Percentiles rank a stretch among this genome's conserved stretches.
Conservation (phyloP, 2,329 filamentous ascomycete species). For the Exophiala phaeomuriformis region DNA sequence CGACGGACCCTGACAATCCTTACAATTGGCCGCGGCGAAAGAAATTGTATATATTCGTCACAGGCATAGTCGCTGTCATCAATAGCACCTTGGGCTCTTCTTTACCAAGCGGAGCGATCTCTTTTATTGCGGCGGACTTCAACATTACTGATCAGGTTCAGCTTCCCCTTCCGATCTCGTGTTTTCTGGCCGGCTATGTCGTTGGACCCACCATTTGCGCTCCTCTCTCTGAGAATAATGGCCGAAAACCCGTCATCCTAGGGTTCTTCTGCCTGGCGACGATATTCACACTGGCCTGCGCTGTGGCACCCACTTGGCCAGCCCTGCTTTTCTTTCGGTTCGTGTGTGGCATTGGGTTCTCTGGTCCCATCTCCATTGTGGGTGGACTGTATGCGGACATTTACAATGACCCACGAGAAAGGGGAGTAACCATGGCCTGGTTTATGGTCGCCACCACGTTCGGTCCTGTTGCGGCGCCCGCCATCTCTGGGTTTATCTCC, state of each 20-base stretch:
- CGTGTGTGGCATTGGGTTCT: conserved; percentile 36
- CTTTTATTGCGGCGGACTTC: conserved; percentile 32
- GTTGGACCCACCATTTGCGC: conserved; percentile 38
- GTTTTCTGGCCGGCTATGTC: conserved; percentile 38
- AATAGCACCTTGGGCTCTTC: conserved; percentile 36
- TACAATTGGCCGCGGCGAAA: conserved; percentile 28
- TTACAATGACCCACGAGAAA: conserved; percentile 36
- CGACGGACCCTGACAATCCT: conserved; percentile 26
- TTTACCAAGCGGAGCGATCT: conserved; percentile 36
- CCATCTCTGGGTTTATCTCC: conserved; percentile 41
- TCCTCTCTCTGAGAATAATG: conserved; percentile 39
- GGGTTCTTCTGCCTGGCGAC: conserved; percentile 43
- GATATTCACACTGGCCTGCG: conserved; percentile 37
- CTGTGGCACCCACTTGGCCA: conserved; percentile 38
- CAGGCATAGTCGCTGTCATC: conserved; percentile 35
- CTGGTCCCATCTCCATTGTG: conserved; percentile 39
- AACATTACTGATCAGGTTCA: conserved; percentile 29
- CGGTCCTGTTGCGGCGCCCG: conserved; percentile 39
- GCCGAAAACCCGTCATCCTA: conserved; percentile 40
- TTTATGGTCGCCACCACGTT: conserved; percentile 39
- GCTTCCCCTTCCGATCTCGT: conserved; percentile 36
- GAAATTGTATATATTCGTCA: conserved; percentile 33
- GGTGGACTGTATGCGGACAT: conserved; percentile 44
- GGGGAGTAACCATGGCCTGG: conserved; percentile 36
- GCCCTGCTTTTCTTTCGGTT: conserved; percentile 39